These are phyloP conservation scores for Emiliania huxleyi DNA, from an alignment of 78 protist species.

Conservation along the genomic window DNA sequence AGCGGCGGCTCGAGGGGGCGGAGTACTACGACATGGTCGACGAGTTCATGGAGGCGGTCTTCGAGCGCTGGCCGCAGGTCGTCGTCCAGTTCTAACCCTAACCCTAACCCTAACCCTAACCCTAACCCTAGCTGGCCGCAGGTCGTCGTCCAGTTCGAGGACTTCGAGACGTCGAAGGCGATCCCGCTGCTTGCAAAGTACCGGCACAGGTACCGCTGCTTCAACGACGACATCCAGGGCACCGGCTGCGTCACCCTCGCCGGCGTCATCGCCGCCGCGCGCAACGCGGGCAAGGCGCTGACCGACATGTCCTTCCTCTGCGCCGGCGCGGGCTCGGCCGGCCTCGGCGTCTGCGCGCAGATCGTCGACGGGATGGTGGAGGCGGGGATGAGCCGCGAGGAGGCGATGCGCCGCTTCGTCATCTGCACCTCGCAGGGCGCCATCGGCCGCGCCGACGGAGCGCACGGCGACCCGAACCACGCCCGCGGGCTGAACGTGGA, in stretches of 20 bases:
- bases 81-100: constrained; percentile 49
- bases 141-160: constrained; percentile 85
- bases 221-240: constrained; percentile 96
- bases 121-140: constrained; percentile 61
- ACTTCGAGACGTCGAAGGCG: constrained; percentile 70
- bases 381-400: background rate
- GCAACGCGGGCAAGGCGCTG: background rate
- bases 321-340: background rate
- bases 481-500: background rate
- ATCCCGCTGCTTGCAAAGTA: constrained; percentile 72
- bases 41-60: constrained; percentile 29
- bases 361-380: background rate
- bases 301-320: background rate
- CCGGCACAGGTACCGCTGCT: constrained; percentile 73
- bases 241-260: background rate
- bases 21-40: constrained; percentile 82
- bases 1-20: constrained; percentile 57
- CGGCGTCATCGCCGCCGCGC: background rate
- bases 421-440: background rate
- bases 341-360: background rate
- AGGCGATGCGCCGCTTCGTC: background rate
- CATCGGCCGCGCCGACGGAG: background rate
- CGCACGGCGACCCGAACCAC: background rate
- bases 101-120: too few relatives aligned
- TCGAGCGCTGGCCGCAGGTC: constrained; percentile 46